Evolutionary conservation across 177 flowering plant species (phyloP).

Genomic region (Vitis hybrid): DNA sequence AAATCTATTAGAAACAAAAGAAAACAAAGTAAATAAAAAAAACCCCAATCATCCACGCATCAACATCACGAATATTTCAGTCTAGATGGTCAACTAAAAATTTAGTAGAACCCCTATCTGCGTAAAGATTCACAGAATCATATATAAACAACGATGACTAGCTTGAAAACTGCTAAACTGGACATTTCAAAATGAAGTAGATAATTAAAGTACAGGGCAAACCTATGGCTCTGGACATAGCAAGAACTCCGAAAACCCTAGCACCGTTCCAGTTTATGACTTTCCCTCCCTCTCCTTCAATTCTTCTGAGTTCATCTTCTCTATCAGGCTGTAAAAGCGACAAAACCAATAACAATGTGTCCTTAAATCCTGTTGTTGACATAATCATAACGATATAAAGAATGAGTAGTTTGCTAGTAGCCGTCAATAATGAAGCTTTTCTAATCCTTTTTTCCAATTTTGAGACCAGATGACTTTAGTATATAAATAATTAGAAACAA

Average conservation of each 20-base stretch:
- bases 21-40: too few relatives aligned
- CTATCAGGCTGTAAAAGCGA: conserved; percentile 71
- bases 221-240: conserved; percentile 95
- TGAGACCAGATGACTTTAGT: not conserved
- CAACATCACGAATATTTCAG: too few relatives aligned
- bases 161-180: not conserved
- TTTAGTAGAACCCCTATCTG: too few relatives aligned
- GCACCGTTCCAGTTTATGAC: conserved; percentile 86
- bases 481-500: not conserved
- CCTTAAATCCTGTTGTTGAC: conserved; percentile 4
- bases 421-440: too few relatives aligned
- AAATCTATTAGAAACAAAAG: too few relatives aligned
- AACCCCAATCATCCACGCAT: too few relatives aligned
- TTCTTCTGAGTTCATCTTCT: conserved; percentile 69
- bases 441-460: not conserved
- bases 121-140: too few relatives aligned
- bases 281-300: conserved; percentile 70
- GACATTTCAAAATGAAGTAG: not conserved
- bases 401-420: too few relatives aligned
- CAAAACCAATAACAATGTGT: conserved; percentile 9
- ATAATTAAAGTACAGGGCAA: conserved; percentile 9
- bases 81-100: not conserved
- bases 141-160: too few relatives aligned
- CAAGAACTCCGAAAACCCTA: conserved; percentile 82
- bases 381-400: not conserved